These are phyloP conservation scores for Cardamine resedifolia DNA, from an alignment of 345 rosid species.

Conservation along the genomic window DNA sequence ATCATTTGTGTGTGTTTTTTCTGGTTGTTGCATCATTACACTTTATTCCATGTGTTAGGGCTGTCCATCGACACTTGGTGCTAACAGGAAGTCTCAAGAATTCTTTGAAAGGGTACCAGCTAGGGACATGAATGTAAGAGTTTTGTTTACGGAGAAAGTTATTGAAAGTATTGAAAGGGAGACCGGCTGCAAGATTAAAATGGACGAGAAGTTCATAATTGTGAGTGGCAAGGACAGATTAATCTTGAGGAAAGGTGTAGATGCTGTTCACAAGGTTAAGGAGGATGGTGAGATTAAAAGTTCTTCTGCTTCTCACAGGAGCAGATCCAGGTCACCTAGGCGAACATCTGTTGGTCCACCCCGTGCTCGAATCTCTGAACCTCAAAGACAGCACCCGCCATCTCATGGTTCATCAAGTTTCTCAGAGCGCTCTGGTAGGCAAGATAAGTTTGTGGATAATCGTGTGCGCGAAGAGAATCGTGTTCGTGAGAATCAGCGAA, in stretches of 20 bases:
- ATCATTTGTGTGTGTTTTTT: neutral
- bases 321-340: constrained; percentile 90
- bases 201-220: constrained; percentile 90
- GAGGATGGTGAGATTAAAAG: constrained; percentile 69
- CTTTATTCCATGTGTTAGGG: constrained; percentile 50
- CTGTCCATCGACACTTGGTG: constrained; percentile 97
- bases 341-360: constrained; percentile 60
- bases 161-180: constrained; percentile 78
- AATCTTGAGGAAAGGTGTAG: constrained; percentile 88
- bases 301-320: constrained; percentile 60
- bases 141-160: constrained; percentile 75
- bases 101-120: constrained; percentile 94
- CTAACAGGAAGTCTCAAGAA: constrained; percentile 88
- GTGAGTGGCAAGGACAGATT: constrained; percentile 96
- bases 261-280: constrained; percentile 87
- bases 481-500: constrained; percentile 64
- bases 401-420: constrained; percentile 64
- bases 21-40: neutral
- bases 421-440: constrained; percentile 68
- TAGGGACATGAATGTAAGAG: constrained; percentile 73
- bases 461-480: constrained; percentile 57
- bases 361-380: constrained; percentile 61
- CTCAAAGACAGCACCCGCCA: constrained; percentile 52
- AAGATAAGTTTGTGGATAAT: constrained; percentile 67
- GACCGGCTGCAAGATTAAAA: constrained; percentile 83